Percentiles rank a stretch among this genome's conserved stretches.
Evolutionary conservation across 208 protist species (phyloP).

Genomic region (Acanthamoeba culbertsoni): DNA sequence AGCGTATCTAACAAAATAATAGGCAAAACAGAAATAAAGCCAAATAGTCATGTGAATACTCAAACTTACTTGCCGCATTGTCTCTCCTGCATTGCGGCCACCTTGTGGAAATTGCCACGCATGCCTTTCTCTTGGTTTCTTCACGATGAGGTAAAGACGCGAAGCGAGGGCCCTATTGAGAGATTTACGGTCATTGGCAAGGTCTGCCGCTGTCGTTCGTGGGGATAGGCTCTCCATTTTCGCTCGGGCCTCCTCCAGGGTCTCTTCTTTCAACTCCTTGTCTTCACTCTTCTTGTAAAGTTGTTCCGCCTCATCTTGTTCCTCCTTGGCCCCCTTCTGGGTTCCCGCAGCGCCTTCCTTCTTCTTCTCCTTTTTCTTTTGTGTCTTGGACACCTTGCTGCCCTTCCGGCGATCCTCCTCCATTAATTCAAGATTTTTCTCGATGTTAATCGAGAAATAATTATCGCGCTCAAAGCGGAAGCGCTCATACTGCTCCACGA

Average conservation of each 20-base stretch:
- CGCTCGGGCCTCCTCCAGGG: not conserved
- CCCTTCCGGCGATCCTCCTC: slow-evolving; percentile 50
- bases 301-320: not conserved
- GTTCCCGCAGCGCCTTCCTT: not conserved
- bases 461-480: slow-evolving; percentile 1
- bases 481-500: not conserved
- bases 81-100: slow-evolving; percentile 30
- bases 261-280: not conserved
- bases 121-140: slow-evolving; percentile 35
- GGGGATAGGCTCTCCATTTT: slow-evolving; percentile 31
- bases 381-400: slow-evolving; percentile 27
- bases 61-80: slow-evolving; percentile 4
- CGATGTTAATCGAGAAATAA: not conserved
- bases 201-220: not conserved
- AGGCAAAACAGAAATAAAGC: not conserved
- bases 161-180: not conserved
- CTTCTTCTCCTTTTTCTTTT: slow-evolving; percentile 50
- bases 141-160: slow-evolving; percentile 57
- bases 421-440: slow-evolving; percentile 55
- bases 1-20: not conserved
- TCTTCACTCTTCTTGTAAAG: slow-evolving; percentile 37
- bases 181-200: slow-evolving; percentile 24
- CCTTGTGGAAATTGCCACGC: slow-evolving; percentile 67
- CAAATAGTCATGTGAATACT: not conserved
- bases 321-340: not conserved